Evolutionary conservation across 2,329 filamentous ascomycete genomes (phyloP), one percentile per base, ranked within the genome.

Genomic region (Penicillium sclerotigenum): DNA sequence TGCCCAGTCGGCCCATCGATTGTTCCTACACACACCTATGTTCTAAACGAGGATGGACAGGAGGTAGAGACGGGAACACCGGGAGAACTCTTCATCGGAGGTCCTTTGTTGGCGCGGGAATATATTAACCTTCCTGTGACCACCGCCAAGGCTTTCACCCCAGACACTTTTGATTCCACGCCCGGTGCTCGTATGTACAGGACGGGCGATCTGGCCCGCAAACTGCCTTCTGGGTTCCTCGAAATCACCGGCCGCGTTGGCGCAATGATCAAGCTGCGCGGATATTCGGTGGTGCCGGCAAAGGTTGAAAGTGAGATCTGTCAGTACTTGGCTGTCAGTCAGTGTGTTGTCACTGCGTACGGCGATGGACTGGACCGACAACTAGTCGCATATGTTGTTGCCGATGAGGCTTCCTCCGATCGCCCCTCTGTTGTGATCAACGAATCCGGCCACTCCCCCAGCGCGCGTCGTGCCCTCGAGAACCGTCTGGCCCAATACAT

Each of bases 101-200:
- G 90, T n/a, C 75, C 80, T 20, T 78, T 91, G 56, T 79, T 92
- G 42, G 89, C 89, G 14, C 81, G 88, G 54, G 89, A 87, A 42
- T 94, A 94, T 65, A 81, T 92, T 50, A 91, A 92, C 62, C 80
- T 87, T n/a, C 87, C 88, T 0, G 89, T 93, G 66, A 87, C 85
- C 0, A 93, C 90, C 0, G 86, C 85, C 7, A 85, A 87, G 68
- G 85, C 87, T 0, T 93, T 94, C 71, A 78, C 83, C 13, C 75
- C 81, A 0, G 83, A 93, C 65, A 81, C 83, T 0, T 92, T 89
- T 62, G 80, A 82, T 63, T 68, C 77, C 4, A 79, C 77, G 1
- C 75, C 81, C 1, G 85, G 82, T 28, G 81, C 87, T 14, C 83
- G 85, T 20, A 89, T 91, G 84, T 91, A 91, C 69, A 81, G 83